Conservation (phyloP, 2,329 filamentous ascomycete species). For the Aspergillus sp. region DNA sequence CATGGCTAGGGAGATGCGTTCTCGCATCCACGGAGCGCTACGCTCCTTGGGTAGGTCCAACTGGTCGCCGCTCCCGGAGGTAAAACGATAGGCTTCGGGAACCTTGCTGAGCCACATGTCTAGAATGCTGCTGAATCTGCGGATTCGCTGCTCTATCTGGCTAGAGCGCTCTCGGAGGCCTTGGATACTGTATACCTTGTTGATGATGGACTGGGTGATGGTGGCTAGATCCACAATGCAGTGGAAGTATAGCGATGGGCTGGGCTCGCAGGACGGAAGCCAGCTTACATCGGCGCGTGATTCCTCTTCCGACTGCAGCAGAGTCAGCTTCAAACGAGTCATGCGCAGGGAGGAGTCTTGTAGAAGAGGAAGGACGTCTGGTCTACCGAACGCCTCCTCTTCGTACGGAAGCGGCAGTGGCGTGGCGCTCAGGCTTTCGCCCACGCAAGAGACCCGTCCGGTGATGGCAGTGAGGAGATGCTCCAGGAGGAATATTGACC, state of each 20-base stretch:
- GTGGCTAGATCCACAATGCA: conserved; percentile 39
- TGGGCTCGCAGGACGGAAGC: conserved; percentile 28
- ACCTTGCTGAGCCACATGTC: conserved; percentile 40
- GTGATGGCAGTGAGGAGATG: conserved; percentile 45
- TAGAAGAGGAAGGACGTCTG: conserved; percentile 28
- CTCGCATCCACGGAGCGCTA: conserved; percentile 22
- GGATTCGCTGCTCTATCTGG: conserved; percentile 36
- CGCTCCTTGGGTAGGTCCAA: conserved; percentile 20
- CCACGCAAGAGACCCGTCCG: conserved; percentile 43
- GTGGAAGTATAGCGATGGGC: conserved; percentile 40
- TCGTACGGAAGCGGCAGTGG: conserved; percentile 40
- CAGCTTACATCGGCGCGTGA: conserved; percentile 17
- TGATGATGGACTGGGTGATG: conserved; percentile 41
- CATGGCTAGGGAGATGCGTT: conserved; percentile 42
- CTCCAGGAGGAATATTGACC: conserved; percentile 45
- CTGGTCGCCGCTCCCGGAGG: conserved; percentile 24
- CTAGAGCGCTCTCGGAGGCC: conserved; percentile 33
- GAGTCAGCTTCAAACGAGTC: conserved; percentile 28
- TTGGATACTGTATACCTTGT: conserved; percentile 43
- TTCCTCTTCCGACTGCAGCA: conserved; percentile 28
- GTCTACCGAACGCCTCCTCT: conserved; percentile 37
- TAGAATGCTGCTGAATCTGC: conserved; percentile 32
- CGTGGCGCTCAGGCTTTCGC: conserved; percentile 41
- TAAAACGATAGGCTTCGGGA: conserved; percentile 37
- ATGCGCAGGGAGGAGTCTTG: conserved; percentile 22